Evolutionary conservation across 2,329 filamentous ascomycete genomes (phyloP).

Genomic region (Cytospora paraplurivora): DNA sequence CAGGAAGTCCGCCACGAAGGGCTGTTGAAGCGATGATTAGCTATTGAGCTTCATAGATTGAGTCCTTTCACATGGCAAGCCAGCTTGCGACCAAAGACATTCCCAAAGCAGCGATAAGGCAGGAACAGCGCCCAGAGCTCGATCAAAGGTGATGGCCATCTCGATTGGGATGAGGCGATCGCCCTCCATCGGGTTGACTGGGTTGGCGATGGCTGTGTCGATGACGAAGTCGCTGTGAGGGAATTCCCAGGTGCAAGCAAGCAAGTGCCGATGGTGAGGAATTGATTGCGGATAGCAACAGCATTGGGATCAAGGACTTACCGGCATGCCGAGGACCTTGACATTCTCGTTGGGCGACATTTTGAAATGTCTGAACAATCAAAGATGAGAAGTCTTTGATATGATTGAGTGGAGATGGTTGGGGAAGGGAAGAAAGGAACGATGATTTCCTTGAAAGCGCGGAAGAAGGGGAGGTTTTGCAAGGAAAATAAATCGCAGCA

Average conservation of each 20-base stretch:
- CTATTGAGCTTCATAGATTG: constrained; percentile 10
- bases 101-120: constrained; percentile 24
- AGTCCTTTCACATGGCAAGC: constrained; percentile 27
- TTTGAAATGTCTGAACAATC: constrained; percentile 44
- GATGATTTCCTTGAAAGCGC: constrained; percentile 34
- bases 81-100: constrained; percentile 13
- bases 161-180: constrained; percentile 13
- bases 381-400: constrained; percentile 44
- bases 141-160: constrained; percentile 8
- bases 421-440: constrained; percentile 42
- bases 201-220: constrained; percentile 1
- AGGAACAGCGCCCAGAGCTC: constrained; percentile 3
- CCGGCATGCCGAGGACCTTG: constrained; percentile 68
- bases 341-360: constrained; percentile 59
- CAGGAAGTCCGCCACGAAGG: constrained; percentile 97
- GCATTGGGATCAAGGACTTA: constrained; percentile 46
- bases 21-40: constrained; percentile 52
- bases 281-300: constrained; percentile 14
- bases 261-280: not conserved
- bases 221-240: constrained; percentile 10
- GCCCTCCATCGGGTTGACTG: constrained; percentile 4
- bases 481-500: constrained; percentile 2
- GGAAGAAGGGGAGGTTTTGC: constrained; percentile 27
- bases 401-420: constrained; percentile 63
- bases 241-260: not conserved